These are phyloP conservation scores for Oldenlandia corymbosa DNA, from an alignment of 257 asterid genomes.

Conservation along the genomic window DNA sequence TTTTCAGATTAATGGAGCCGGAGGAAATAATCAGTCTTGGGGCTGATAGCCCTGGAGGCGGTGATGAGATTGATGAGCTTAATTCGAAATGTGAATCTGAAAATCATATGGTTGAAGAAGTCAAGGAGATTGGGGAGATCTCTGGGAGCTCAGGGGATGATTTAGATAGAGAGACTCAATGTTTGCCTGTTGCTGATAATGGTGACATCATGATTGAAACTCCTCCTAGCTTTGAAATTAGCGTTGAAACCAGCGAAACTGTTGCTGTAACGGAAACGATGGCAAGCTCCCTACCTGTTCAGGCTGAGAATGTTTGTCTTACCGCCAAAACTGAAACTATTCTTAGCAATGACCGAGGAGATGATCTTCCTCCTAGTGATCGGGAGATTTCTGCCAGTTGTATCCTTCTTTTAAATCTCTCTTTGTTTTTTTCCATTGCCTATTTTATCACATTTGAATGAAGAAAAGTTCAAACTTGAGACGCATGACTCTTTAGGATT, in stretches of 20 bases:
- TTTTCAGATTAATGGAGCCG: constrained; percentile 40
- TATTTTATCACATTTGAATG: not conserved
- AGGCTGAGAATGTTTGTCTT: constrained; percentile 34
- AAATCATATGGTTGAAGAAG: constrained; percentile 28
- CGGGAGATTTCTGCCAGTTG: constrained; percentile 40
- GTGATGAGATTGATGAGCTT: constrained; percentile 29
- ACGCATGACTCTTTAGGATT: not conserved
- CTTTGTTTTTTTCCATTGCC: constrained; percentile 3
- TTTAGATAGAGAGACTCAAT: constrained; percentile 36
- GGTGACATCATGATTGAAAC: constrained; percentile 28
- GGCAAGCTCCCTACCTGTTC: constrained; percentile 20
- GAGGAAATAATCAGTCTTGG: constrained; percentile 47
- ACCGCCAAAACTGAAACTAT: constrained; percentile 34
- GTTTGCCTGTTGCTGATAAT: constrained; percentile 26
- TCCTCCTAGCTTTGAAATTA: constrained; percentile 19
- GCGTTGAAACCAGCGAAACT: constrained; percentile 35
- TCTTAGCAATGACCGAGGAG: constrained; percentile 30
- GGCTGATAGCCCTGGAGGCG: constrained; percentile 36
- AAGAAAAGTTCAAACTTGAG: constrained; percentile 3
- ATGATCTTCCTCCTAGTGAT: constrained; percentile 25
- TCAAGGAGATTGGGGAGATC: constrained; percentile 28
- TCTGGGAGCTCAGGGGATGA: constrained; percentile 24
- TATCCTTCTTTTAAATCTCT: no score
- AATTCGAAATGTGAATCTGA: constrained; percentile 24
- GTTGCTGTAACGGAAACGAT: constrained; percentile 29